Base-by-base conservation (phyloP, 768 basidiomycete species). In the Kwoniella bestiolae region DNA sequence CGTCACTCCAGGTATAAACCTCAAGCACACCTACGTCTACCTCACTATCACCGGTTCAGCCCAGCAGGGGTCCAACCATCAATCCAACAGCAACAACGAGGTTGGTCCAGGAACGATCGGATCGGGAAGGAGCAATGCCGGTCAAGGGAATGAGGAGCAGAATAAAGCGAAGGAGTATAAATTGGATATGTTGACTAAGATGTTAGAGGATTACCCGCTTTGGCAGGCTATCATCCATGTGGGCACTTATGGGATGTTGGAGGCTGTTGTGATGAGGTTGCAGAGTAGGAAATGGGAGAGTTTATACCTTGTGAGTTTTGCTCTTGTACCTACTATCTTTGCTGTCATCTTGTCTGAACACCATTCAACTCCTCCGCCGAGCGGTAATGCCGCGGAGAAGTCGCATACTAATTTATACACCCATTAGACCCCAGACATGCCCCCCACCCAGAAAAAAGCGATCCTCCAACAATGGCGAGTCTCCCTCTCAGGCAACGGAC, bases 1-100 rank as follows among this genome's bases (percentile, higher is more conserved):
- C 28, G 70, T 74, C 26, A 75, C 74, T 26, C 77, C 71, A 14
- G 72, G 76, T 31, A 75, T 78, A 26, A 75, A 78, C 23, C 83
- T 98, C 34, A 90, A 94, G 60, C 95, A 98, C 76, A 97, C 91
- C 82, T 99, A 98, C 82, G 86, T 98, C 41, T 99, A 96, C 78
- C 86, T 97, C 28, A 92, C 95, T 1, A 93, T 97, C 80, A 94
- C 93, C 1, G 91, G 77, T 3, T 78, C 78, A 2, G 72, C 93
- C 12, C 89, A 91, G 21, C 73, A 79, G 11, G 88, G 89, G 60
- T 67, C 63, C 3, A 86, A 60, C 16, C 45, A 58, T 29, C 90
- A 47, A 83, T 86, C 26, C 87, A 91, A 51, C 38, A 32, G 9
- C 9, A 26, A 53, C 50, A 46, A 51, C 25, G 65, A 62, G 61